A percentile compares a stretch with the other conserved stretches of the same genome.
phyloP scores from a whole-genome alignment of 2,329 filamentous ascomycete species.

The Emmonsiellopsis sp. region DNA sequence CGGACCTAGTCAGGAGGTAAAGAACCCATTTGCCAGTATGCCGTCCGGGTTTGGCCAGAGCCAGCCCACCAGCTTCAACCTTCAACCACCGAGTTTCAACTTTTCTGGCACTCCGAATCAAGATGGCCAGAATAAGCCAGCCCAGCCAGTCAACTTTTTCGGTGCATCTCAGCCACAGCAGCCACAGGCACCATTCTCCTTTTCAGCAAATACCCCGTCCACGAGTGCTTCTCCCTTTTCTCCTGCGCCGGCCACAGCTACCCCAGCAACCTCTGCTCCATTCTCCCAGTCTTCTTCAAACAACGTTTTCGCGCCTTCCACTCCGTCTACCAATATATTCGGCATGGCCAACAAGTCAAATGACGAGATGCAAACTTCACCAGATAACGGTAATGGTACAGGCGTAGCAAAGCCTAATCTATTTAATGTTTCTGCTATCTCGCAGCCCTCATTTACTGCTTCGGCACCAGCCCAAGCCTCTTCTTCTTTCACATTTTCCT shows the following conservation, averaged over 20 bases:
- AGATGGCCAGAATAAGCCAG: conserved; percentile 2
- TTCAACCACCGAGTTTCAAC: conserved; percentile 26
- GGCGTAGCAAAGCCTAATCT: conserved; percentile 13
- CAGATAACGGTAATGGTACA: conserved; percentile 18
- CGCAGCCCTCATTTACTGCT: conserved; percentile 16
- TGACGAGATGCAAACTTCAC: conserved; percentile 28
- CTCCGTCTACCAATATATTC: conserved; percentile 7
- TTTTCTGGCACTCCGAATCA: conserved; percentile 16
- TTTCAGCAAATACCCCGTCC: not conserved
- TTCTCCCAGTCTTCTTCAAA: conserved; percentile 20
- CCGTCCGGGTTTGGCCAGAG: conserved; percentile 16
- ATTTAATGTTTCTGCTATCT: conserved; percentile 15
- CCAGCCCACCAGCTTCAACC: conserved; percentile 17
- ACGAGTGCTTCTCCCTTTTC: conserved; percentile 3
- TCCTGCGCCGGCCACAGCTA: conserved; percentile 8
- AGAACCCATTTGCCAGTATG: conserved; percentile 29
- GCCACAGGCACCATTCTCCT: conserved; percentile 3
- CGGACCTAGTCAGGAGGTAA: conserved; percentile 13
- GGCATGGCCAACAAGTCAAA: conserved; percentile 9
- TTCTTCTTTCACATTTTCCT: not conserved
- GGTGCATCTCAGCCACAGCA: conserved; percentile 6
- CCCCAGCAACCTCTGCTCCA: conserved; percentile 14
- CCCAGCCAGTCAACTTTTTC: conserved; percentile 7
- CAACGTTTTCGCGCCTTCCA: conserved; percentile 8
- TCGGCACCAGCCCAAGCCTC: conserved; percentile 9